phyloP scores from a whole-genome alignment of 1,139 yeast species.

The Suhomyces taliae region DNA sequence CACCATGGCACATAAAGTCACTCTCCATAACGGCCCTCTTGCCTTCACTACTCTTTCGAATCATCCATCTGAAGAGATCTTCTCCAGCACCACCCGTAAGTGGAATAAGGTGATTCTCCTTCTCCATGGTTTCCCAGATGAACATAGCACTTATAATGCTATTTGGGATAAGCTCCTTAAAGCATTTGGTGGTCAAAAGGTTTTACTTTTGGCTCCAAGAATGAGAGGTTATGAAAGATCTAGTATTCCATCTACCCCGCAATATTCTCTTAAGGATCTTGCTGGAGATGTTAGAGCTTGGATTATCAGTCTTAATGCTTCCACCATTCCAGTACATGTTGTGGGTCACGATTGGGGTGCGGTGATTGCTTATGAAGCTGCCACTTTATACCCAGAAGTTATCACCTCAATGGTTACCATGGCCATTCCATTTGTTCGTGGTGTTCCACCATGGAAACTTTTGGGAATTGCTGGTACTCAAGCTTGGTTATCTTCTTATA shows the following conservation, averaged over 20 bases:
- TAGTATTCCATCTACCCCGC: conserved; percentile 28
- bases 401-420: conserved; percentile 37
- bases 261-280: conserved; percentile 30
- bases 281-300: conserved; percentile 41
- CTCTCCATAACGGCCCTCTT: conserved; percentile 24
- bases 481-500: conserved; percentile 37
- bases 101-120: conserved; percentile 32
- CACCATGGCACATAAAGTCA: conserved; percentile 12
- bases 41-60: conserved; percentile 30
- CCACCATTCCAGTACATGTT: conserved; percentile 35
- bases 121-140: conserved; percentile 48
- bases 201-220: conserved; percentile 37
- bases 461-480: conserved; percentile 37
- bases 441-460: conserved; percentile 28
- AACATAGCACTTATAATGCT: conserved; percentile 30
- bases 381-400: conserved; percentile 36
- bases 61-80: conserved; percentile 18
- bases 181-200: conserved; percentile 19
- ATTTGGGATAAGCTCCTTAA: conserved; percentile 25
- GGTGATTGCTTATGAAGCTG: conserved; percentile 35
- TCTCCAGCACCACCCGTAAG: conserved; percentile 14
- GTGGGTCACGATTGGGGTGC: conserved; percentile 55
- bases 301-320: conserved; percentile 26
- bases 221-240: conserved; percentile 44
- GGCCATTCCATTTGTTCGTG: conserved; percentile 42